Evolutionary conservation across 257 asterid species (phyloP).

Genomic region (Solanum etuberosum): DNA sequence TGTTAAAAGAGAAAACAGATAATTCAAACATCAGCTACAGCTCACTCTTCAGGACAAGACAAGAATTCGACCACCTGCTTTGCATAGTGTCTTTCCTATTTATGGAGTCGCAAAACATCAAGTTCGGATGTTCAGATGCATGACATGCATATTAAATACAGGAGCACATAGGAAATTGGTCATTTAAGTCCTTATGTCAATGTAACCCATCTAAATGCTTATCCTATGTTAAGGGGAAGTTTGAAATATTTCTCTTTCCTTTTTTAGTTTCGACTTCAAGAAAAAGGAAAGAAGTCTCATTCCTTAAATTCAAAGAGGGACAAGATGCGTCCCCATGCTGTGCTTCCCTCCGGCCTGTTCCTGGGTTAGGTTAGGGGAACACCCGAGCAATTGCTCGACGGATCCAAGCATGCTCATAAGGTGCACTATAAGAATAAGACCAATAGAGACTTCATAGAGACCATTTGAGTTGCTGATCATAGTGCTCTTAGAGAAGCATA

Average conservation of each 20-base stretch:
- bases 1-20: conserved; percentile 8
- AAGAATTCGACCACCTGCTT: neutral
- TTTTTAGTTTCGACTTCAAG: neutral
- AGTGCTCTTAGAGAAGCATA: neutral
- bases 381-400: neutral
- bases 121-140: neutral
- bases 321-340: neutral
- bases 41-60: neutral
- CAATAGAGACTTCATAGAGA: neutral
- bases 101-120: neutral
- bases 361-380: neutral
- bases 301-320: neutral
- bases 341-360: neutral
- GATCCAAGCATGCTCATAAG: neutral
- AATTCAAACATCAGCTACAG: neutral
- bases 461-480: neutral
- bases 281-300: neutral
- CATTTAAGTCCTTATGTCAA: neutral
- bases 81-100: neutral
- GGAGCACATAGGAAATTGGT: neutral
- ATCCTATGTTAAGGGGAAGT: neutral
- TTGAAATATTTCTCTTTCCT: neutral
- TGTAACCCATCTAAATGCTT: neutral
- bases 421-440: neutral
- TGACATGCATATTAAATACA: neutral